These are phyloP conservation scores for Ogataea pilisensis DNA, from an alignment of 805 yeast genomes.

Conservation along the genomic window DNA sequence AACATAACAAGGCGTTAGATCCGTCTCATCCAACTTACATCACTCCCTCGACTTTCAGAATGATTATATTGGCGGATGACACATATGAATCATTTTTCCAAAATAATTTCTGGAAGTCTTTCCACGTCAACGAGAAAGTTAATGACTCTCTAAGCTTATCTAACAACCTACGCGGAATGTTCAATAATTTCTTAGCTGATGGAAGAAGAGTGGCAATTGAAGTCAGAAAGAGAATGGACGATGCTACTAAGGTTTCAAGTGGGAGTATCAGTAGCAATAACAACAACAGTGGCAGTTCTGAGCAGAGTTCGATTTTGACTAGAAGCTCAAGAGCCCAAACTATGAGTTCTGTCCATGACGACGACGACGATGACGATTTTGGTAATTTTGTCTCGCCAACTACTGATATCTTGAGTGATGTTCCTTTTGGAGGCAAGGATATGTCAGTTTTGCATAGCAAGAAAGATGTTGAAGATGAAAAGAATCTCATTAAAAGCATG, in stretches of 20 bases:
- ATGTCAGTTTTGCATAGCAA: slow-evolving; percentile 18
- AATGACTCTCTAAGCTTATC: slow-evolving; percentile 35
- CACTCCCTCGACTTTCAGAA: slow-evolving; percentile 83
- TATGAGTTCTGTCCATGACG: slow-evolving; percentile 17
- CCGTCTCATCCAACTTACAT: slow-evolving; percentile 73
- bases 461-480: slow-evolving; percentile 14
- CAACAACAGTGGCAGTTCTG: slow-evolving; percentile 8
- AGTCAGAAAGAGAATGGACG: slow-evolving; percentile 84
- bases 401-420: slow-evolving; percentile 19
- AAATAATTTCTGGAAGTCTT: slow-evolving; percentile 58
- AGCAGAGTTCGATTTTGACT: slow-evolving; percentile 16
- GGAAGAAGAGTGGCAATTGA: slow-evolving; percentile 89
- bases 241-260: slow-evolving; percentile 39
- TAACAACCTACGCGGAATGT: slow-evolving; percentile 74
- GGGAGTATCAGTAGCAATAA: background rate
- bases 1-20: slow-evolving; percentile 77
- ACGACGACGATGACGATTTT: slow-evolving; percentile 32
- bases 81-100: slow-evolving; percentile 84
- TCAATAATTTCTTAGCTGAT: slow-evolving; percentile 87
- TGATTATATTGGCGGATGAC: slow-evolving; percentile 93
- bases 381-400: slow-evolving; percentile 30
- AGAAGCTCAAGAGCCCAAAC: slow-evolving; percentile 20
- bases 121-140: slow-evolving; percentile 59
- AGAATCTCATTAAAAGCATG: slow-evolving; percentile 10
- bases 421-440: slow-evolving; percentile 21